Percentiles rank a stretch among this genome's conserved stretches.
phyloP scores from a whole-genome alignment of 192 early-diverging fungal species.

The Chytriomyces hyalinus region DNA sequence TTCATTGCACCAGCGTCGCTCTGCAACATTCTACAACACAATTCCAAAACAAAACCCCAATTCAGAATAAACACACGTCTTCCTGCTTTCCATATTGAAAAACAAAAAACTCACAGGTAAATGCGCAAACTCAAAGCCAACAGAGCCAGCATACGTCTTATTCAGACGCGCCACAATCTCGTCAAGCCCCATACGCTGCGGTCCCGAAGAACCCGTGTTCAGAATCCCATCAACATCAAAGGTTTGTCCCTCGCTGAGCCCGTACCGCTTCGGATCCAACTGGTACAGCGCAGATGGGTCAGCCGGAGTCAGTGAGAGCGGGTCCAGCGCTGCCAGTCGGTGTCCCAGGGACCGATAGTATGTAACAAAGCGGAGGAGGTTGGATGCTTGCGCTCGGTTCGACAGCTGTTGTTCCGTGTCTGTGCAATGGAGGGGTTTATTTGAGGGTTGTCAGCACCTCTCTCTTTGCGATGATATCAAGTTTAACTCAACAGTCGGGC shows the following conservation, averaged over 20 bases:
- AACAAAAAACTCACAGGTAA: conserved; percentile 68
- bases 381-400: conserved; percentile 84
- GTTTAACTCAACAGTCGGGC: conserved; percentile 72
- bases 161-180: conserved; percentile 76
- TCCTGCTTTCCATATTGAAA: neutral
- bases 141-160: conserved; percentile 69
- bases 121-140: conserved; percentile 96
- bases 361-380: conserved; percentile 82
- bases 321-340: conserved; percentile 83
- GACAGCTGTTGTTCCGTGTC: conserved; percentile 76
- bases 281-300: conserved; percentile 59
- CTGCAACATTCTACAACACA: conserved; percentile 66
- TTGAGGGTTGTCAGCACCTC: neutral
- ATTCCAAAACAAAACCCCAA: neutral
- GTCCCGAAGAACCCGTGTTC: conserved; percentile 50
- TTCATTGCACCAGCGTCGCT: conserved; percentile 88
- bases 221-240: conserved; percentile 81
- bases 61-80: neutral
- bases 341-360: conserved; percentile 79
- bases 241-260: conserved; percentile 61
- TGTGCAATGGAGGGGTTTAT: too few species aligned
- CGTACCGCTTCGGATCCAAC: conserved; percentile 85
- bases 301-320: conserved; percentile 71
- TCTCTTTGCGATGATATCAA: neutral
- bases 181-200: conserved; percentile 65